Base-by-base conservation (phyloP, 139 green algal species). In the Asterochloris sp. region DNA sequence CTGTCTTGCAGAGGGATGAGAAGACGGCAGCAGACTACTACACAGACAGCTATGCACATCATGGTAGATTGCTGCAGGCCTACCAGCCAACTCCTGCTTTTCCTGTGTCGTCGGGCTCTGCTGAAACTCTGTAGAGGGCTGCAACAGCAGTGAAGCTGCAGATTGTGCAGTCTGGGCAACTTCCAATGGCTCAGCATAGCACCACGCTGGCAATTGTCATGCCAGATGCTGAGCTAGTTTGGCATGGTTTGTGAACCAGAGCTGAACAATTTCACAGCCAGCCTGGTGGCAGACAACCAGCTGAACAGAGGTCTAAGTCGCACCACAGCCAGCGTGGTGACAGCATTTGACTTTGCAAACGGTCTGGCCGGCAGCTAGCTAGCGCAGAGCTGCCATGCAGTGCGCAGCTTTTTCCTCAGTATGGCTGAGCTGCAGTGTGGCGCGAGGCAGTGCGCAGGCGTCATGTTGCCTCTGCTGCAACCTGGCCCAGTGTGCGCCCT, bases 21-120 rank as follows among this genome's bases (percentile, higher is more conserved):
- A 62, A 85, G 14, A 85, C 82, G 23, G 82, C 82, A 26, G 76
- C 82, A 67, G 81, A 86, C 24, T 85, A 86, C 19, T 98, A 98
- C 83, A 98, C 97, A 84, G 93, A 96, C 77, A 95, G 89, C 17
- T 98, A 99, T 87, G 88, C 85, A 27, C 83, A 86, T 60, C 97
- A 98, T 86, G 92, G 82, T 85, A 16, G 71, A 23, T 63, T 23
- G 17, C 47, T 54, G 16, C 68, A 26, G 19, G 21, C 38, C 38
- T 54, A 54, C 38, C 38, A 54, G 38, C 38, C 38, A 54, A 54
- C 38, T 54, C 38, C 6, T 54, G 38, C 38, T 54, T 54, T 54
- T 6, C 6, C 38, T 54, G 38, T 54, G 38, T 54, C 38, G 38
- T 54, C 4, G 6, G 38, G 38, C 38, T 54, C 38, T 2, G 38